Percentiles rank a stretch among this genome's conserved stretches.
phyloP scores from a whole-genome alignment of 306 rosid species.

The Sesbania bispinosa region DNA sequence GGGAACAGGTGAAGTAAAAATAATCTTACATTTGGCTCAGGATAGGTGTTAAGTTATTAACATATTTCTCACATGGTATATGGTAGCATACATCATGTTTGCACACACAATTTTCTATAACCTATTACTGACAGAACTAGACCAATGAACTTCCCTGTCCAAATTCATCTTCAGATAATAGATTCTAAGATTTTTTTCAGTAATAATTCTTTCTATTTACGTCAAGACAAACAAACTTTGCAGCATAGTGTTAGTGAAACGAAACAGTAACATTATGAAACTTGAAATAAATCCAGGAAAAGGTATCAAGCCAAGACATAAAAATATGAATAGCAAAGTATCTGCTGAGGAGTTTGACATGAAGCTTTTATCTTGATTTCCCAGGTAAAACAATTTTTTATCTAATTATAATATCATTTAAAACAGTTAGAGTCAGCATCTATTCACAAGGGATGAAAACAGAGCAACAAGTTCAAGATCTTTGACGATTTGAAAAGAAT shows the following conservation, averaged over 20 bases:
- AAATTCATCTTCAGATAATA: background rate
- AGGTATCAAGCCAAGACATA: background rate
- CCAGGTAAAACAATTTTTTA: background rate
- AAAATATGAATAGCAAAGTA: background rate
- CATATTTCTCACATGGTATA: background rate
- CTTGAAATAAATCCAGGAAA: background rate
- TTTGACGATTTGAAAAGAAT: background rate
- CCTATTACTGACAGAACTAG: background rate
- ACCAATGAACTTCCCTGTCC: background rate
- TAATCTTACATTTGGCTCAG: background rate
- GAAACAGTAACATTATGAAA: background rate
- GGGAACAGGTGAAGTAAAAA: background rate
- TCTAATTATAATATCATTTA: background rate
- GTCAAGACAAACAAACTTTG: background rate
- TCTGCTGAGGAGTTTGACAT: background rate
- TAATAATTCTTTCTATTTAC: background rate
- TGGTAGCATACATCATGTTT: background rate
- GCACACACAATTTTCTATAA: background rate
- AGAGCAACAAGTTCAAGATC: background rate
- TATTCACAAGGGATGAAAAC: background rate
- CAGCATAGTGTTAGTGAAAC: background rate
- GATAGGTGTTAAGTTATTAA: background rate
- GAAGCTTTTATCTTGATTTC: background rate
- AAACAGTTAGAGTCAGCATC: background rate
- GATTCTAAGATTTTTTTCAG: background rate